Percentiles rank a stretch among this genome's conserved stretches.
phyloP scores from a whole-genome alignment of 108 stramenopile species.

The Epipyxis sp. region DNA sequence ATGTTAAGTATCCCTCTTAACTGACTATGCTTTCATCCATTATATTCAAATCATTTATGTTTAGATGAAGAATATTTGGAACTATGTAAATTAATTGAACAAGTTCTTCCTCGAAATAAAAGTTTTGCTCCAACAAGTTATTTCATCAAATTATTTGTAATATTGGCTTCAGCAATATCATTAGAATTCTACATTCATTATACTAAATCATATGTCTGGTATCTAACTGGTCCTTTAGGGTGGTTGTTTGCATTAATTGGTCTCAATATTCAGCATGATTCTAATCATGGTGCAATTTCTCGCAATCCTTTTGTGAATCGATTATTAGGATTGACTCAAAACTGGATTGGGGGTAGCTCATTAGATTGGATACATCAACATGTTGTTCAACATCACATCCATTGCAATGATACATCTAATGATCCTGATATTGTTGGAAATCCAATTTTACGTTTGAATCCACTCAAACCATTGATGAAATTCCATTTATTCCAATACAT shows the following conservation, averaged over 20 bases:
- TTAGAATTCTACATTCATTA: conserved; percentile 19
- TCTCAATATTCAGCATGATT: conserved; percentile 89
- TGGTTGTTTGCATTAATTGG: conserved; percentile 28
- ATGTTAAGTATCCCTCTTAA: no score
- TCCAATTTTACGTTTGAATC: conserved; percentile 33
- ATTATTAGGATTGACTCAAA: conserved; percentile 34
- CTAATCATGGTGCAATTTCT: conserved; percentile 73
- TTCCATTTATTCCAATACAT: conserved; percentile 34
- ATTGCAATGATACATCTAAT: conserved; percentile 9
- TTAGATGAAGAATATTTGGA: conserved; percentile 25
- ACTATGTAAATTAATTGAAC: conserved; percentile 1
- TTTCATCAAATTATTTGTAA: not conserved
- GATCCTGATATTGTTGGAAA: conserved; percentile 38
- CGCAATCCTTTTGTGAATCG: conserved; percentile 4
- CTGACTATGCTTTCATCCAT: no score
- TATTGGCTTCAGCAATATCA: not conserved
- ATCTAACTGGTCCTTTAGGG: not conserved
- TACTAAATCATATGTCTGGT: not conserved
- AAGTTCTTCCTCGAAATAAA: conserved; percentile 26
- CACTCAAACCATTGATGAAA: not conserved
- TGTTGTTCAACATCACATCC: conserved; percentile 41
- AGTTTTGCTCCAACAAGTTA: conserved; percentile 26
- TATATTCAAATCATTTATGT: not conserved
- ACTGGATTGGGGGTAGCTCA: conserved; percentile 40
- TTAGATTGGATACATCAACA: conserved; percentile 43